Evolutionary conservation across 805 yeast genomes (phyloP), one percentile per base, ranked within the genome.

Genomic region (Martiniozyma abietophila): DNA sequence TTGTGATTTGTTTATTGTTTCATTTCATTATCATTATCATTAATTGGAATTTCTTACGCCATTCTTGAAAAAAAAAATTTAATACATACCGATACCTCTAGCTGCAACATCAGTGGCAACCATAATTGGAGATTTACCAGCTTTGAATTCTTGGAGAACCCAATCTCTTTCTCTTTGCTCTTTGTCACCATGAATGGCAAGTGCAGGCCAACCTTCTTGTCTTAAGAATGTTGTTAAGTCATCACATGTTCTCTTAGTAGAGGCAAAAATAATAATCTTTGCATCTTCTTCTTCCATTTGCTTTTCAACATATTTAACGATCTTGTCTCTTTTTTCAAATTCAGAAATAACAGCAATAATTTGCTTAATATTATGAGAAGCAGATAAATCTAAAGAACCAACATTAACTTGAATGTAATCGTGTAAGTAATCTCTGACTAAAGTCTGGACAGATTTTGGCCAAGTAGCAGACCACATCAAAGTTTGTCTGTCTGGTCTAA

Each of bases 391-490:
- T 58, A 85, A 70, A 39, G 97, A 92, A 62, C 98, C 98, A 60
- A 92, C 67, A 54, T 83, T 89, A 48, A 92, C 97, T 69, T 92
- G 97, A 57, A 92, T 89, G 55, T 89, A 92, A 59, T 92, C 95
- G 37, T 74, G 64, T 58, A 89, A 71, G 63, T 84, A 92, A 62
- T 92, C 98, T 53, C 80, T 74, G 47, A 96, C 94, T 56, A 92
- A 71, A 48, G 77, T 71, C 70, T 89, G 94, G 45, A 92, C 97
- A 62, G 85, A 94, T 73, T 88, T 89, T 53, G 98, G 98, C 98
- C 98, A 92, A 37, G 98, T 92, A 49, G 98, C 98, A 43, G 97
- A 89, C 97, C 97, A 92, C 96, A 92, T 85, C 52, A 89, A 72
- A 42, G 98, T 92, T 69, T 92, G 98, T 72, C 97, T 86, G 63